Evolutionary conservation across 352 stramenopile genomes (phyloP).

Genomic region (Phytophthora ramorum): DNA sequence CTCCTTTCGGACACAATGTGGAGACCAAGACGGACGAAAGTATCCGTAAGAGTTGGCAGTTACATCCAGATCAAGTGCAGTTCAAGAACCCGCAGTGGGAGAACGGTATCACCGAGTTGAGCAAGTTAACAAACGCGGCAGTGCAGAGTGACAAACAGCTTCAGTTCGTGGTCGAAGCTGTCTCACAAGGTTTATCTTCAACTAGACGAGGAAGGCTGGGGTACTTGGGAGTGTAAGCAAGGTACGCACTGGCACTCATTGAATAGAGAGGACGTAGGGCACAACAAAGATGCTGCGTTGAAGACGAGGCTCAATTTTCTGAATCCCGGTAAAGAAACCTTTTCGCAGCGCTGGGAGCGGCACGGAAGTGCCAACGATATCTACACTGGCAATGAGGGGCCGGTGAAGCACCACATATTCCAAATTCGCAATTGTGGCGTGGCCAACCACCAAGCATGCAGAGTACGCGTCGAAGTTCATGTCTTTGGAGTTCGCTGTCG

Average conservation of each 20-base stretch:
- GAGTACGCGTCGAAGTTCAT: slow-evolving; percentile 15
- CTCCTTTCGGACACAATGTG: slow-evolving; percentile 19
- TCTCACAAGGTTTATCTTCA: slow-evolving; percentile 2
- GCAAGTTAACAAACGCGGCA: slow-evolving; percentile 10
- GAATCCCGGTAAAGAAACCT: slow-evolving; percentile 25
- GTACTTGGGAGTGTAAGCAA: neutral
- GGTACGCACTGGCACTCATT: slow-evolving; percentile 7
- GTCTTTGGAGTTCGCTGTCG: slow-evolving; percentile 2
- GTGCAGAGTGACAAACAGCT: slow-evolving; percentile 12
- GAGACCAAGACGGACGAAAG: slow-evolving; percentile 17
- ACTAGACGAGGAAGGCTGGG: neutral
- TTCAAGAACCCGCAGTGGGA: slow-evolving; percentile 10
- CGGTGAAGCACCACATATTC: slow-evolving; percentile 22
- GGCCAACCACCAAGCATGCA: slow-evolving; percentile 3
- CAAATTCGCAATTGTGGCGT: slow-evolving; percentile 30
- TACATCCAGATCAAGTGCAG: slow-evolving; percentile 15
- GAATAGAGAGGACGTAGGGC: slow-evolving; percentile 8
- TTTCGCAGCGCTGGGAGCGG: slow-evolving; percentile 15
- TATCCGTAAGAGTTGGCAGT: slow-evolving; percentile 20
- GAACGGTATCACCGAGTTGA: slow-evolving; percentile 3
- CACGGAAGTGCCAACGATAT: slow-evolving; percentile 16
- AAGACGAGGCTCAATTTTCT: slow-evolving; percentile 26
- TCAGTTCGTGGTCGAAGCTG: slow-evolving; percentile 24
- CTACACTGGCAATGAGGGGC: slow-evolving; percentile 27
- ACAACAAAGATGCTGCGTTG: neutral